Base-by-base conservation (phyloP, 2,329 filamentous ascomycete species). In the Furcasterigmium sp. region DNA sequence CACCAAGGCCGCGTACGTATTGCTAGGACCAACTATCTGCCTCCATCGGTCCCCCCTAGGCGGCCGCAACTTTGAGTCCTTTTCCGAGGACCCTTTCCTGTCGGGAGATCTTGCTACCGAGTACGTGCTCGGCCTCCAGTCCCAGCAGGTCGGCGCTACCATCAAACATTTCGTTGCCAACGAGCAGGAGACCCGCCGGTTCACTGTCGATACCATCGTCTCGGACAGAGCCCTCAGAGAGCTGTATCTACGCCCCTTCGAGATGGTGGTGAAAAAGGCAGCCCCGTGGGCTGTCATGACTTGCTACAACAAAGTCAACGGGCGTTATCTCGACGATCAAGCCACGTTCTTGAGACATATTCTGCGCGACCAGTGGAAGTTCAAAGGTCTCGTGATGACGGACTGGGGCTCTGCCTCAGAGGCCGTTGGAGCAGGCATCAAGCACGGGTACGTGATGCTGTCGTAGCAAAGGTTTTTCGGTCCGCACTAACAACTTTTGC, bases 101-200 rank as follows among this genome's bases (percentile, higher is more conserved):
- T 69, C 75, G 15, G 77, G 77, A 0, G 63, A 75, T 15, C 70
- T 73, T 10, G 75, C 77, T 2, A 73, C 72, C 7, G 68, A 73
- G 21, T 63, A 79, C 25, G 64, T 80, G 15, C 65, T 64, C 25
- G 77, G 76, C 10, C 76, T 80, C 37, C 73, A 80, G 57, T 70
- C 67, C 44, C 76, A 67, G 8, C 75, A 75, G 7, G 68, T 80
- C 17, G 69, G 73, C 48, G 75, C 77, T 5, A 74, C 74, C 1
- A 65, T 79, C 47, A 81, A 81, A 63, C 77, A 81, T 56, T 81
- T 79, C 55, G 70, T 79, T 17, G 78, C 74, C 58, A 81, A 81
- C 48, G 77, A 80, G 51, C 76, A 80, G 51, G 77, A 80, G 54
- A 73, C 78, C 51, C 71, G 71, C 57, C 68, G 77, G 11, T 75